phyloP scores from a whole-genome alignment of 1,284 basidiomycete genomes.

The Vanrija humicola region DNA sequence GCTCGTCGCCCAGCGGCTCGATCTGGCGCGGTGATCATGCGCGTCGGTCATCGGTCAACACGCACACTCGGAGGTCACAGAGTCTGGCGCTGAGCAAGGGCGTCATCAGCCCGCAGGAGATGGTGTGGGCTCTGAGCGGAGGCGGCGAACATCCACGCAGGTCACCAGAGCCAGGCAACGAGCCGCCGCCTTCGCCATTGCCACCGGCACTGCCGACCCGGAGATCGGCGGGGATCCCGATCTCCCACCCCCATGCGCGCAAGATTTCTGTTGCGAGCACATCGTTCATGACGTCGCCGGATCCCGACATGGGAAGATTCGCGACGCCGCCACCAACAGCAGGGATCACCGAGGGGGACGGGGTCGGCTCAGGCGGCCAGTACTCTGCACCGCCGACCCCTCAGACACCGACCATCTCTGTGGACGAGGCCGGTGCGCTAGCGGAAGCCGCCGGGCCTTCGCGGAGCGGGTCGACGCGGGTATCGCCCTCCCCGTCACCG shows the following conservation, averaged over 20 bases:
- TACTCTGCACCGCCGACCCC: not conserved
- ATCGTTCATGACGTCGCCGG: not conserved
- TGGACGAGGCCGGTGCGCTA: not conserved
- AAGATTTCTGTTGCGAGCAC: conserved; percentile 33
- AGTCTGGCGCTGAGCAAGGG: conserved; percentile 40
- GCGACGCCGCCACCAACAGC: too few species aligned
- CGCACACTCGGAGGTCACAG: conserved; percentile 24
- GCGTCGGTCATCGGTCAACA: conserved; percentile 8
- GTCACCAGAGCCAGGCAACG: too few species aligned
- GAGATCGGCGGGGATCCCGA: conserved; percentile 26
- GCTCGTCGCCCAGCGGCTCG: not conserved
- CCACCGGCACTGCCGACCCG: conserved; percentile 32
- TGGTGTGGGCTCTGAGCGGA: conserved; percentile 41
- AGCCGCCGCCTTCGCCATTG: conserved; percentile 12
- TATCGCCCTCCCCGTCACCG: conserved; percentile 8
- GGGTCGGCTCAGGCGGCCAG: not conserved
- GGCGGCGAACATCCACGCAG: not conserved
- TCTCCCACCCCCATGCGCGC: conserved; percentile 44
- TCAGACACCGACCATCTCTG: not conserved
- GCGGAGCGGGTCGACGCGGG: not conserved
- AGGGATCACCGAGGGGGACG: too few species aligned
- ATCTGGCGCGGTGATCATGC: conserved; percentile 1
- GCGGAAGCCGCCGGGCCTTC: not conserved
- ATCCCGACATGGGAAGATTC: too few species aligned
- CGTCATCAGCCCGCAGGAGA: conserved; percentile 41